These are phyloP conservation scores for Didymellaceae sp. DNA, from an alignment of 2,329 filamentous ascomycete genomes.

Conservation along the genomic window DNA sequence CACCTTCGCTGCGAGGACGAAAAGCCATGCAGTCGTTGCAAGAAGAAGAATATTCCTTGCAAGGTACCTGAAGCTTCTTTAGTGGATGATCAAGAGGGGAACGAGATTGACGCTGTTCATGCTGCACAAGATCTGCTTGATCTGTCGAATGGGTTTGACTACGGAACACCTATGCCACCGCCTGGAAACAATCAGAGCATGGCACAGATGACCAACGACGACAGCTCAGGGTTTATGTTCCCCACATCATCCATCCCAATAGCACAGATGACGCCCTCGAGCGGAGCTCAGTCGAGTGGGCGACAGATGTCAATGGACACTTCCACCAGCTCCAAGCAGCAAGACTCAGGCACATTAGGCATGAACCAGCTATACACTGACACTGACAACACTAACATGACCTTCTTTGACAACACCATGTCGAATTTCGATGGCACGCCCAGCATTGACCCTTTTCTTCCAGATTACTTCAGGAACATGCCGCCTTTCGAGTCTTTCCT, in stretches of 20 bases:
- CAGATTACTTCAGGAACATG: constrained; percentile 42
- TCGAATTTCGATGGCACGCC: constrained; percentile 25
- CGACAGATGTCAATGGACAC: constrained; percentile 1
- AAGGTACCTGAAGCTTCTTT: constrained; percentile 28
- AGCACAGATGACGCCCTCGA: constrained; percentile 6
- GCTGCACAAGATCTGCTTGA: constrained; percentile 42
- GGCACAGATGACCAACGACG: constrained; percentile 4
- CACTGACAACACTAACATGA: constrained; percentile 9
- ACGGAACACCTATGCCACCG: constrained; percentile 19
- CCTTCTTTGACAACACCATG: constrained; percentile 24
- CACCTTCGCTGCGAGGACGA: constrained; percentile 62
- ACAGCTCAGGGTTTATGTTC: constrained; percentile 9
- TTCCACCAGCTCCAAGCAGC: constrained; percentile 13
- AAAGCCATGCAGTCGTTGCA: constrained; percentile 61
- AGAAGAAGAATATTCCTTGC: constrained; percentile 57
- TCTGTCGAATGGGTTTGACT: constrained; percentile 35
- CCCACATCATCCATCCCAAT: constrained; percentile 3
- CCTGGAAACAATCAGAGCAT: constrained; percentile 6
- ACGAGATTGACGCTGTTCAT: constrained; percentile 34
- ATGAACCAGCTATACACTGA: constrained; percentile 17
- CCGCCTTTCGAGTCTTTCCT: constrained; percentile 35
- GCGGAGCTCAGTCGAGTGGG: not conserved
- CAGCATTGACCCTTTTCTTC: constrained; percentile 27
- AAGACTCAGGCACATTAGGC: constrained; percentile 1
- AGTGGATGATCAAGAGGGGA: constrained; percentile 24